Conservation (phyloP, 1,284 basidiomycete genomes). For the Trametes hirsuta region DNA sequence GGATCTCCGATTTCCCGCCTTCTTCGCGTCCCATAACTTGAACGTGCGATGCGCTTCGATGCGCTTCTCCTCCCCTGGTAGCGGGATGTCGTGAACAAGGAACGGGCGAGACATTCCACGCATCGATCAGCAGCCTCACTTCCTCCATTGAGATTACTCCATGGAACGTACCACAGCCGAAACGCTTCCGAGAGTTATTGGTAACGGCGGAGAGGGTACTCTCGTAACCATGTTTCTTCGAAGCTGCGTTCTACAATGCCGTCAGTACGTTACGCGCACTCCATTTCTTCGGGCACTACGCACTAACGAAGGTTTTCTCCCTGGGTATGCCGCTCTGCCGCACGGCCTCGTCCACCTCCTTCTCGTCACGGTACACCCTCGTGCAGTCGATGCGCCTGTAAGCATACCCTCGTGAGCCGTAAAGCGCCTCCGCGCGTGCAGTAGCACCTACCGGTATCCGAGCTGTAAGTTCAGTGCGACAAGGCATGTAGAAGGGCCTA, state of each 20-base stretch:
- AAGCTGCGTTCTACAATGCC: slow-evolving; percentile 4
- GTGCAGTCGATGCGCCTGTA: no score
- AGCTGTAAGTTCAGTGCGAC: no score
- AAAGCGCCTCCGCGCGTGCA: no score
- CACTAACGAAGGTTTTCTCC: no score
- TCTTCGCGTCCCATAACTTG: slow-evolving; percentile 44
- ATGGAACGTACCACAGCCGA: slow-evolving; percentile 20
- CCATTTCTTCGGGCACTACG: no score
- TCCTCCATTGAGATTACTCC: neutral
- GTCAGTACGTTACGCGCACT: neutral
- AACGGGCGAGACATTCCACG: slow-evolving; percentile 57
- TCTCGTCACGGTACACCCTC: no score
- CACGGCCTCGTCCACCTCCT: no score
- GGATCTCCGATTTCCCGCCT: slow-evolving; percentile 51
- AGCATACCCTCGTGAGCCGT: no score
- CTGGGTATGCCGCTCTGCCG: no score
- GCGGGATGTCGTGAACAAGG: slow-evolving; percentile 55
- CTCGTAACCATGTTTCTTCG: slow-evolving; percentile 28
- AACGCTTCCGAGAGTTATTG: slow-evolving; percentile 19
- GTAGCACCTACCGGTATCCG: no score
- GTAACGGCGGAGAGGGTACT: slow-evolving; percentile 20
- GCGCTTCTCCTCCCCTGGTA: slow-evolving; percentile 45
- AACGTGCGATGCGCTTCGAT: slow-evolving; percentile 47
- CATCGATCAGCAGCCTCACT: neutral
- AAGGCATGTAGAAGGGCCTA: no score